Conservation (phyloP, 176 grass and related monocot genomes). For the Triticum dicoccoides region DNA sequence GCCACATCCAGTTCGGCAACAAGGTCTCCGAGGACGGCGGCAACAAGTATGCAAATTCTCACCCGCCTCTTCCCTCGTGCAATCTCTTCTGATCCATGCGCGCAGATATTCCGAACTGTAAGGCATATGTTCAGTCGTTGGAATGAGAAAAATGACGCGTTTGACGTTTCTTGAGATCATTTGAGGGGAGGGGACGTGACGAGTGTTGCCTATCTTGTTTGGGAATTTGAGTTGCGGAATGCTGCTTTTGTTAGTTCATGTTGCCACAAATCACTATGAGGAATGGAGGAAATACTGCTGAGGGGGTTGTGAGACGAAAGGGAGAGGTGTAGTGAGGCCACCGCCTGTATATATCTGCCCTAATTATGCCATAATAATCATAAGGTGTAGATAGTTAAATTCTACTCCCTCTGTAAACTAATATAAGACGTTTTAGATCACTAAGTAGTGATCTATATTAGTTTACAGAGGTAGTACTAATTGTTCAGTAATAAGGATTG, state of each 20-base stretch:
- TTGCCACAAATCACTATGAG: background rate
- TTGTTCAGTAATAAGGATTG: too few relatives aligned
- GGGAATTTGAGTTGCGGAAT: background rate
- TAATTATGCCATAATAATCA: background rate
- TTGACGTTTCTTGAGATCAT: background rate
- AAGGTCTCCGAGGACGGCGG: constrained; percentile 92
- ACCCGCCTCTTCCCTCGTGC: background rate
- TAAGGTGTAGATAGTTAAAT: too few relatives aligned
- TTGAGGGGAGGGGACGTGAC: background rate
- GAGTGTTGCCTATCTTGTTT: background rate
- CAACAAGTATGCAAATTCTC: constrained; percentile 72
- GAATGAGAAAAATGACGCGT: background rate
- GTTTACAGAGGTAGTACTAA: too few relatives aligned
- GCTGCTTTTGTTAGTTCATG: background rate
- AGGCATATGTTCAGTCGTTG: background rate
- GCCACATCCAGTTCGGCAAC: constrained; percentile 93
- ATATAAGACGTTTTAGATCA: too few relatives aligned
- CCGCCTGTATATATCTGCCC: background rate
- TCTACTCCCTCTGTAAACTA: too few relatives aligned
- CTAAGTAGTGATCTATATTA: too few relatives aligned
- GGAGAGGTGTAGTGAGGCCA: background rate
- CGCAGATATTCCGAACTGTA: background rate
- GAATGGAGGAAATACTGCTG: background rate
- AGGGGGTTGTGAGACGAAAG: background rate
- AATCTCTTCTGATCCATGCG: constrained; percentile 9